Conservation (phyloP, 208 protist genomes). For the Acanthamoeba culbertsoni region DNA sequence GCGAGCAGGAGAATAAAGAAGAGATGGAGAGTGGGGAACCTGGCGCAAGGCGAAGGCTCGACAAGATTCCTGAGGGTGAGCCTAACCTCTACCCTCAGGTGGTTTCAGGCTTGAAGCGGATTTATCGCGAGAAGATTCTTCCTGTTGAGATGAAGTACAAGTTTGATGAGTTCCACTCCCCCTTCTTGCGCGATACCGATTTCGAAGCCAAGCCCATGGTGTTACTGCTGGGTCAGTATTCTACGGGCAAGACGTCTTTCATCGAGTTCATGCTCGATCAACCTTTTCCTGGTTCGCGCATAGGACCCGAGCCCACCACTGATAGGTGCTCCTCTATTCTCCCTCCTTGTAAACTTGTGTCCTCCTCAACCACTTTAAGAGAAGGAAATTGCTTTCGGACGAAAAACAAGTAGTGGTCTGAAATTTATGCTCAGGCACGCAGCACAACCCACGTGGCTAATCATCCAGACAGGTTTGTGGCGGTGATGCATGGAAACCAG, state of each 20-base stretch:
- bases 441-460: no score
- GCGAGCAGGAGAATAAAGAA: background rate
- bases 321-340: constrained; percentile 53
- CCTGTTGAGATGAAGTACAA: constrained; percentile 70
- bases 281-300: constrained; percentile 77
- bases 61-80: constrained; percentile 30
- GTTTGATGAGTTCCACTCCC: constrained; percentile 73
- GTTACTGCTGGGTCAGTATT: constrained; percentile 81
- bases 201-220: constrained; percentile 79
- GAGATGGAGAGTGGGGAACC: background rate
- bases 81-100: constrained; percentile 44
- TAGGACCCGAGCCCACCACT: constrained; percentile 93
- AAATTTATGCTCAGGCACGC: no score
- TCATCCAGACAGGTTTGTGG: constrained; percentile 91
- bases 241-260: constrained; percentile 92
- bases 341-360: background rate
- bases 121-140: constrained; percentile 63
- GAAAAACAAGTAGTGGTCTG: no score
- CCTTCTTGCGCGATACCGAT: constrained; percentile 70
- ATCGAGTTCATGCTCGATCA: constrained; percentile 91
- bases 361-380: no score
- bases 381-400: no score
- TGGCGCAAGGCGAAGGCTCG: background rate
- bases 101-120: constrained; percentile 61
- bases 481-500: constrained; percentile 90